Percentiles rank a stretch among this genome's conserved stretches.
Conservation (phyloP, 345 rosid species). For the Camelina laxa region DNA sequence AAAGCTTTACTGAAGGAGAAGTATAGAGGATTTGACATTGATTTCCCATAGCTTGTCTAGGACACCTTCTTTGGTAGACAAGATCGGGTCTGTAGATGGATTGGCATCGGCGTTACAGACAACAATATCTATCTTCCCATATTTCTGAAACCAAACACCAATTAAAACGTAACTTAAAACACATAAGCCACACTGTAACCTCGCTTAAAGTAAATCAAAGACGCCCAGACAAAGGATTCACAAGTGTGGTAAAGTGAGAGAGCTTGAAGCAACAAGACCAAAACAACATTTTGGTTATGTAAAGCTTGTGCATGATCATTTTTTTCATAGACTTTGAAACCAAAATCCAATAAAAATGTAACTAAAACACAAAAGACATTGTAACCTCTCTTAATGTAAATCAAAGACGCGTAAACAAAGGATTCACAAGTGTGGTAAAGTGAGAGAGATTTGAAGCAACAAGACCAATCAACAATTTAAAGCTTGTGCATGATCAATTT, state of each 20-base stretch:
- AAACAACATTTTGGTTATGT: background rate
- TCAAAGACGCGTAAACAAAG: too few relatives aligned
- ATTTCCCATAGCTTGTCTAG: constrained; percentile 93
- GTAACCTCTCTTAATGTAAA: too few relatives aligned
- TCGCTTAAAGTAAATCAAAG: background rate
- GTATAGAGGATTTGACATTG: constrained; percentile 77
- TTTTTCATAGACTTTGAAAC: too few relatives aligned
- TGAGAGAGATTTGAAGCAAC: too few relatives aligned
- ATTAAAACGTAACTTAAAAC: background rate
- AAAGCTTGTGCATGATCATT: too few relatives aligned
- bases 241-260: background rate
- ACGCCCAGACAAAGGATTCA: background rate
- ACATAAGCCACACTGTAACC: background rate
- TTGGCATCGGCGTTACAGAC: constrained; percentile 85
- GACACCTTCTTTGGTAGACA: constrained; percentile 64
- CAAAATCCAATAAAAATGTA: too few relatives aligned
- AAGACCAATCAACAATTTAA: too few relatives aligned
- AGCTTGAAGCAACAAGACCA: background rate
- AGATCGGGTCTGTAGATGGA: constrained; percentile 64
- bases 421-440: too few relatives aligned
- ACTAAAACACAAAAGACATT: too few relatives aligned
- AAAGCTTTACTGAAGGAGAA: constrained; percentile 57
- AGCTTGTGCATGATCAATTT: background rate
- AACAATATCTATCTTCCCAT: constrained; percentile 74
- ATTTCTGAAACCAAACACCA: constrained; percentile 57